A percentile compares a stretch with the other conserved stretches of the same genome.
These are phyloP conservation scores for Candida odintsovae DNA, from an alignment of 805 yeast genomes.

Conservation along the genomic window DNA sequence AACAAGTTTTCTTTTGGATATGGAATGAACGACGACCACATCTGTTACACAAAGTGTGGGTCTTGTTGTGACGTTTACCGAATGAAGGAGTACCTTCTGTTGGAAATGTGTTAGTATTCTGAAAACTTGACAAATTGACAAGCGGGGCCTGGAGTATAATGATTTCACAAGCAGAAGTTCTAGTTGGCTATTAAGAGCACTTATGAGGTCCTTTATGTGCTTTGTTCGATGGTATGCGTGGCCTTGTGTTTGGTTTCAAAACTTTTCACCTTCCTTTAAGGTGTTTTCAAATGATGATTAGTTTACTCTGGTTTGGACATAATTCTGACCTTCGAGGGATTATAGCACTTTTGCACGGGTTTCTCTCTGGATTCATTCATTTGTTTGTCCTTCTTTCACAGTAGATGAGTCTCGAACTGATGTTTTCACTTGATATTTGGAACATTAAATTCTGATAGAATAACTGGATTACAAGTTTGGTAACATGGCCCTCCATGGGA, in stretches of 20 bases:
- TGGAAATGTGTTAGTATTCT: conserved; percentile 29
- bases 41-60: conserved; percentile 98
- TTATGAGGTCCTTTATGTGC: not conserved
- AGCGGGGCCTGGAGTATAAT: not conserved
- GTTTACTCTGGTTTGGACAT: not conserved
- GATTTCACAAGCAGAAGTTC: not conserved
- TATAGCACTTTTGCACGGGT: no score
- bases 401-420: no score
- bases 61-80: conserved; percentile 99
- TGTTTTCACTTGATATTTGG: no score
- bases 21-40: conserved; percentile 99
- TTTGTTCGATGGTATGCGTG: not conserved
- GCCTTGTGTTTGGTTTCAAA: not conserved
- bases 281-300: no score
- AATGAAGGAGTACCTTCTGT: conserved; percentile 99
- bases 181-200: no score
- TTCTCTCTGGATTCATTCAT: no score
- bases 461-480: not conserved
- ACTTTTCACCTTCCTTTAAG: no score
- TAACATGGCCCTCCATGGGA: not conserved
- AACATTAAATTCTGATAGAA: not conserved
- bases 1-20: conserved; percentile 97
- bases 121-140: not conserved
- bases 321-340: no score
- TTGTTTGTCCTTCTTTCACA: no score